Percentiles rank a stretch among this genome's conserved stretches.
Conservation (phyloP, 2,329 filamentous ascomycete genomes). For the Phialophora macrospora region DNA sequence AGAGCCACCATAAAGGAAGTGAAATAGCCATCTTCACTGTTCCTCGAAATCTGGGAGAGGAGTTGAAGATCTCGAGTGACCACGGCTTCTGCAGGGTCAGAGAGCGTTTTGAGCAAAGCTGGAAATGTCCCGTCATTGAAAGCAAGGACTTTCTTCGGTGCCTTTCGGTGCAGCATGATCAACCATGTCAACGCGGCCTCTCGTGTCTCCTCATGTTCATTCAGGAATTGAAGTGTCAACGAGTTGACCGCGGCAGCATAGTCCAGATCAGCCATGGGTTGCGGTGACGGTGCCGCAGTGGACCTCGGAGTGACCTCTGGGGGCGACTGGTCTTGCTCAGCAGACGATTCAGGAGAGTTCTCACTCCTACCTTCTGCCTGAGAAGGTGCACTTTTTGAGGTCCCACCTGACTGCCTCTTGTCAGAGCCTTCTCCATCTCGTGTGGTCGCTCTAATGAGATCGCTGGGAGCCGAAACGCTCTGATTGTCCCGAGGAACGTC, state of each 20-base stretch:
- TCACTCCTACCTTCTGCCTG: constrained; percentile 20
- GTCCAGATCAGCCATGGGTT: constrained; percentile 71
- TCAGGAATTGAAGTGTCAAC: constrained; percentile 88
- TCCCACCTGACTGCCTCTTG: constrained; percentile 36
- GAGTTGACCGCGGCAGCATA: constrained; percentile 94
- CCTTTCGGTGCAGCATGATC: constrained; percentile 96
- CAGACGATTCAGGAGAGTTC: constrained; percentile 16
- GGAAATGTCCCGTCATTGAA: constrained; percentile 98
- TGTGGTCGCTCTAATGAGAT: constrained; percentile 46
- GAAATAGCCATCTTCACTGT: constrained; percentile 97
- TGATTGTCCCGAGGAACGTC: constrained; percentile 43
- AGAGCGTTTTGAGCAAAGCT: constrained; percentile 91
- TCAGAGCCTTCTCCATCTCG: constrained; percentile 41
- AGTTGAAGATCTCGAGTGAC: constrained; percentile 93
- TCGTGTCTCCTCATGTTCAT: constrained; percentile 94
- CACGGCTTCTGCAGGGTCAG: constrained; percentile 91
- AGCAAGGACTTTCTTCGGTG: constrained; percentile 86
- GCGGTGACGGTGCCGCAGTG: constrained; percentile 53
- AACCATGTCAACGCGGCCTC: constrained; percentile 94
- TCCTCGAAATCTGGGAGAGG: constrained; percentile 91
- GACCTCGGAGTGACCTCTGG: constrained; percentile 47
- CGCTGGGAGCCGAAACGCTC: constrained; percentile 47
- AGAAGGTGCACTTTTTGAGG: constrained; percentile 46
- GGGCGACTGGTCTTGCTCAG: constrained; percentile 26
- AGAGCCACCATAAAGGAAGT: constrained; percentile 98